phyloP scores from a whole-genome alignment of 192 early-diverging fungal species.

The Coemansia sp. region DNA sequence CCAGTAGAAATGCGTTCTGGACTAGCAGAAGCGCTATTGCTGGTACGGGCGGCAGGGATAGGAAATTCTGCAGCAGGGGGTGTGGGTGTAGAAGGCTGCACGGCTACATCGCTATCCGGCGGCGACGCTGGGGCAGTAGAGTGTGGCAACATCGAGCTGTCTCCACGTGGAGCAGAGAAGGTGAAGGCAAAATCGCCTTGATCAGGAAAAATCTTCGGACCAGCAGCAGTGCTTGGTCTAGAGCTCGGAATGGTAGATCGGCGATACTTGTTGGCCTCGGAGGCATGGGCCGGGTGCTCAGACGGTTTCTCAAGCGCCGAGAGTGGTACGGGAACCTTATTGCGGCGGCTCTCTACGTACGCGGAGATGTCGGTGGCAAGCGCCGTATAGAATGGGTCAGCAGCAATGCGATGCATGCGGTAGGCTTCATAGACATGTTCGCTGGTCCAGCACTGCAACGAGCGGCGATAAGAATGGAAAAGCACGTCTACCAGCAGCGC shows the following conservation, averaged over 20 bases:
- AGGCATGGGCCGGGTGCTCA: background rate
- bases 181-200: background rate
- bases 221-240: background rate
- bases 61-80: background rate
- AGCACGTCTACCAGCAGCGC: conserved; percentile 78
- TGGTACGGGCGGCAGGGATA: background rate
- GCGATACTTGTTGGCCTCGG: background rate
- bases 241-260: background rate
- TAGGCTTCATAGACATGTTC: conserved; percentile 85
- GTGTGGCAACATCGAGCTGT: background rate
- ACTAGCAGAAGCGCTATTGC: conserved; percentile 1
- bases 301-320: background rate
- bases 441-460: conserved; percentile 82
- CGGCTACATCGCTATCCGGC: conserved; percentile 17
- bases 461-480: conserved; percentile 82
- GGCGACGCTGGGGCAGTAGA: conserved; percentile 9
- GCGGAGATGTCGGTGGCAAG: conserved; percentile 3
- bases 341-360: conserved; percentile 9
- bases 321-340: background rate
- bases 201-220: background rate
- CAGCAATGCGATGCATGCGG: conserved; percentile 53
- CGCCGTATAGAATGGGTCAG: conserved; percentile 20
- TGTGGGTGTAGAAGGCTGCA: conserved; percentile 3
- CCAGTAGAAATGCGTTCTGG: conserved; percentile 19
- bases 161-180: background rate